Evolutionary conservation across 148 eudicot genomes (phyloP).

Genomic region (Silene conica): DNA sequence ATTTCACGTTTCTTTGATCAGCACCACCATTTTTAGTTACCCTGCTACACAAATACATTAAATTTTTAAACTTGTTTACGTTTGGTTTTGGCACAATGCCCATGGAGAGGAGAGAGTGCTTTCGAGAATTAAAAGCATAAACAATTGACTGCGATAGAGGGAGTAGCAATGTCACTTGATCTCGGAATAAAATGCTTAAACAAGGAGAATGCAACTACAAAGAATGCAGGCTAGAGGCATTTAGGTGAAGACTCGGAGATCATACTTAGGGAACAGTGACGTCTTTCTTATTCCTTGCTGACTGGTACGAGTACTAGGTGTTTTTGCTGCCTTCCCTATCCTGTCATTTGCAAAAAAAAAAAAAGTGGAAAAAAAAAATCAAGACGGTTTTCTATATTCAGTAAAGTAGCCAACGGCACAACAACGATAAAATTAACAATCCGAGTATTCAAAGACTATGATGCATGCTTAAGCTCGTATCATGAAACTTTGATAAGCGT

Average conservation of each 20-base stretch:
- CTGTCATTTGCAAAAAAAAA: slow-evolving; percentile 31
- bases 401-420: neutral
- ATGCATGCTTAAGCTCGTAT: neutral
- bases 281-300: slow-evolving; percentile 48
- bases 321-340: slow-evolving; percentile 41
- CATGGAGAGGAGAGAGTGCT: no score
- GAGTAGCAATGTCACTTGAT: neutral
- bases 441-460: neutral
- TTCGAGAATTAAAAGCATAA: no score
- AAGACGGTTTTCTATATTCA: neutral
- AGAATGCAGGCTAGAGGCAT: neutral
- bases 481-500: slow-evolving; percentile 2
- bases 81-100: no score
- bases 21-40: slow-evolving; percentile 28
- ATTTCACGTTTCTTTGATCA: slow-evolving; percentile 36
- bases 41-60: slow-evolving; percentile 30
- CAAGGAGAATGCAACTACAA: neutral
- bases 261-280: slow-evolving; percentile 45
- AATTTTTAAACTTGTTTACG: neutral
- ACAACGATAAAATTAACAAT: neutral
- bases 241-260: neutral
- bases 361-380: neutral
- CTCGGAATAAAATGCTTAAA: neutral
- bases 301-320: slow-evolving; percentile 37
- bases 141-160: no score